A percentile compares a stretch with the other conserved stretches of the same genome.
Evolutionary conservation across 2,329 filamentous ascomycete genomes (phyloP).

Genomic region (Coniochaeta sp.): DNA sequence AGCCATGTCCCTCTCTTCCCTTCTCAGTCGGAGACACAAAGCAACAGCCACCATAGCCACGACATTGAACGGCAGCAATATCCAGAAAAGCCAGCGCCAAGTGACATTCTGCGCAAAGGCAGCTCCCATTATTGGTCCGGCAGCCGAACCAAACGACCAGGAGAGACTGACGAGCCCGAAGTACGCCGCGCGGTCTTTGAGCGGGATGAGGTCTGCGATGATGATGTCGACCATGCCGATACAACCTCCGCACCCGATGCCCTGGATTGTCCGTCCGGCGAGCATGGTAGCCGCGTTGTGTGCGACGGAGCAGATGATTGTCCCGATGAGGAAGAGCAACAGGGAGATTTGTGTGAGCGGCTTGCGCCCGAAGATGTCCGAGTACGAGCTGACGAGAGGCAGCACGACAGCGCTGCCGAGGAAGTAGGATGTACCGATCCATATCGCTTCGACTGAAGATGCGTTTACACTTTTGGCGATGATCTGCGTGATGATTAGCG

Average conservation of each 20-base stretch:
- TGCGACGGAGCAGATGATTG: conserved; percentile 28
- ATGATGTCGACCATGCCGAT: conserved; percentile 31
- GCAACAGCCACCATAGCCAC: conserved; percentile 31
- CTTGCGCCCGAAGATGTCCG: conserved; percentile 40
- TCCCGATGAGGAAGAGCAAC: conserved; percentile 36
- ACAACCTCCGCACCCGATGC: conserved; percentile 32
- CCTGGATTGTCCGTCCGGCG: conserved; percentile 29
- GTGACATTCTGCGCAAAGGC: conserved; percentile 23
- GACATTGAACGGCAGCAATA: conserved; percentile 36
- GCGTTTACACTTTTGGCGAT: too few relatives aligned
- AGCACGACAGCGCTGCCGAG: too few relatives aligned
- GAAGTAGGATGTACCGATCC: too few relatives aligned
- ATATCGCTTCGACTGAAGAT: too few relatives aligned
- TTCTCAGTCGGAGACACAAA: conserved; percentile 34
- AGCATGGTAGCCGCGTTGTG: conserved; percentile 25
- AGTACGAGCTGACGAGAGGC: conserved; percentile 31
- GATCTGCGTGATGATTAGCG: too few relatives aligned
- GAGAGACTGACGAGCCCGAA: conserved; percentile 29
- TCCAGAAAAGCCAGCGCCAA: conserved; percentile 42
- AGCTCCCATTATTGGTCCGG: conserved; percentile 32
- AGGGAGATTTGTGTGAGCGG: conserved; percentile 32
- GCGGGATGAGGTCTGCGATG: conserved; percentile 33
- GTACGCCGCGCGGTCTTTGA: conserved; percentile 31
- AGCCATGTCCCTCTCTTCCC: too few relatives aligned
- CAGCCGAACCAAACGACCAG: conserved; percentile 32